Percentiles rank a stretch among this genome's conserved stretches.
Conservation (phyloP, 1,284 basidiomycete species). For the Vanrija sp. region DNA sequence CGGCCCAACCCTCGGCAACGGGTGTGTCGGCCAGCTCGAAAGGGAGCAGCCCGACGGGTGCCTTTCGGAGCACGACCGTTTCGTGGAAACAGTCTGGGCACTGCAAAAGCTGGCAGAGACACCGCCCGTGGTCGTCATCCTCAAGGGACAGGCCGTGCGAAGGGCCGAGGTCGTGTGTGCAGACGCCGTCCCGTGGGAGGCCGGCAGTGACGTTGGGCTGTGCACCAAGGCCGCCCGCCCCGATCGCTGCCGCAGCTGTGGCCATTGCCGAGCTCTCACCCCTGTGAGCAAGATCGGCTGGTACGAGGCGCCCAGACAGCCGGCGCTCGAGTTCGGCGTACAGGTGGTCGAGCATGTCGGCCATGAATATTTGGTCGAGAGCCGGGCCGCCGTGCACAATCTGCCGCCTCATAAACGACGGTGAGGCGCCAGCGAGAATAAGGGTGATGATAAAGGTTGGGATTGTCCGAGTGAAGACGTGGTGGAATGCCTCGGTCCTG, state of each 20-base stretch:
- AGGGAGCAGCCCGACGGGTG: conserved; percentile 35
- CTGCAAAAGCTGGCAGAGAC: conserved; percentile 40
- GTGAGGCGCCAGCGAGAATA: conserved; percentile 42
- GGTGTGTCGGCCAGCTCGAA: conserved; percentile 22
- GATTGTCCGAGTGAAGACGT: conserved; percentile 44
- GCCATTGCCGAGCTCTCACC: conserved; percentile 16
- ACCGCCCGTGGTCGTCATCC: conserved; percentile 37
- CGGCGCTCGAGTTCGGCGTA: conserved; percentile 43
- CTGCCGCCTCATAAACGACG: conserved; percentile 41
- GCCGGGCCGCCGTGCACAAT: conserved; percentile 47
- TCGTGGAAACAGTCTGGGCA: conserved; percentile 36
- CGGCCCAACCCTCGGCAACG: conserved; percentile 32
- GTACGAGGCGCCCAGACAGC: conserved; percentile 24
- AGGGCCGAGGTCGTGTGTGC: conserved; percentile 22
- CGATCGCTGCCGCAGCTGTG: conserved; percentile 14
- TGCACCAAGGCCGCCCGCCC: conserved; percentile 15
- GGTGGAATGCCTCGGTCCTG: conserved; percentile 50
- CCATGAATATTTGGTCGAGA: conserved; percentile 42
- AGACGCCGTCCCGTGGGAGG: conserved; percentile 14
- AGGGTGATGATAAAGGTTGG: conserved; percentile 47
- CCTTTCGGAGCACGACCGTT: conserved; percentile 25
- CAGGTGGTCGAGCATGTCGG: conserved; percentile 43
- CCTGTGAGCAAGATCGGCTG: conserved; percentile 12
- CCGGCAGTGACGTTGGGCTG: conserved; percentile 14
- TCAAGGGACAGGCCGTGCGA: conserved; percentile 10